Percentiles rank a stretch among this genome's conserved stretches.
Evolutionary conservation across 2,329 filamentous ascomycete species (phyloP).

Genomic region (Fusarium buxicola): DNA sequence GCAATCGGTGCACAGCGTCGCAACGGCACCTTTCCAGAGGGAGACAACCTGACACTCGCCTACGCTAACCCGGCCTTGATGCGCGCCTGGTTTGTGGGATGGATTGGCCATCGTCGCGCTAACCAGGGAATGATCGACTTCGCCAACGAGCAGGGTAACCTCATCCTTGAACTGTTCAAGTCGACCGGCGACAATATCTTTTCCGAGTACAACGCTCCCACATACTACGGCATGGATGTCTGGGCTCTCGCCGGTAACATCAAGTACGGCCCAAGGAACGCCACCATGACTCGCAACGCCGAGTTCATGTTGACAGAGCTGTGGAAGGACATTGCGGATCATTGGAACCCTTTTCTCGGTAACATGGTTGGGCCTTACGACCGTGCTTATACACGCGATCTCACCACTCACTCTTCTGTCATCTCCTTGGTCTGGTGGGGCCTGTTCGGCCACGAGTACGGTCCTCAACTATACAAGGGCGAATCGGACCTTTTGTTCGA

Average conservation of each 20-base stretch:
- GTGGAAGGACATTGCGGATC: slow-evolving; percentile 38
- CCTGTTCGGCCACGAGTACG: slow-evolving; percentile 54
- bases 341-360: slow-evolving; percentile 39
- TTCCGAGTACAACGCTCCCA: slow-evolving; percentile 55
- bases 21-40: slow-evolving; percentile 52
- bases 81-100: slow-evolving; percentile 54
- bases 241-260: slow-evolving; percentile 55
- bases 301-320: slow-evolving; percentile 29
- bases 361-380: slow-evolving; percentile 42
- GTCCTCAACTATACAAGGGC: slow-evolving; percentile 52
- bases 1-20: slow-evolving; percentile 55
- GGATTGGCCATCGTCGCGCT: slow-evolving; percentile 54
- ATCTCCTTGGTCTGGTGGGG: slow-evolving; percentile 58
- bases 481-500: slow-evolving; percentile 57
- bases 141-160: slow-evolving; percentile 50
- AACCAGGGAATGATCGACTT: slow-evolving; percentile 53
- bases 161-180: slow-evolving; percentile 48
- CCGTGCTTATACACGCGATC: slow-evolving; percentile 38
- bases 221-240: slow-evolving; percentile 56
- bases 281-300: slow-evolving; percentile 21
- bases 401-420: slow-evolving; percentile 53
- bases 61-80: slow-evolving; percentile 58
- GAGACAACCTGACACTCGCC: slow-evolving; percentile 53
- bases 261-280: slow-evolving; percentile 48
- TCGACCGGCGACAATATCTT: slow-evolving; percentile 48